Conservation (phyloP, 305 asterid species). For the Stenogyne calaminthoides region DNA sequence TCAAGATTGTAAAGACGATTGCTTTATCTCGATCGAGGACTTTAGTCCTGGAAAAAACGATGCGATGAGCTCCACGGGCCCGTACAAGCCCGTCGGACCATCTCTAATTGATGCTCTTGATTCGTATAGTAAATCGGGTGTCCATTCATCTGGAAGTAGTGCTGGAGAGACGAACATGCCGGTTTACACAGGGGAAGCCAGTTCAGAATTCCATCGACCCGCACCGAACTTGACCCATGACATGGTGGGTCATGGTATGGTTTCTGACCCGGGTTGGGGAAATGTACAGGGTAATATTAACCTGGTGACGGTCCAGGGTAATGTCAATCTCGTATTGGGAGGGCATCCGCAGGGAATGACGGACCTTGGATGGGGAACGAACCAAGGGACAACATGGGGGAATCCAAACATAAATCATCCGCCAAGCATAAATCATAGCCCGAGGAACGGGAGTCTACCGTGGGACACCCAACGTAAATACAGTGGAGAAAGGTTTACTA, state of each 20-base stretch:
- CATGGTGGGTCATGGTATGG: constrained; percentile 26
- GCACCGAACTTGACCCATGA: constrained; percentile 43
- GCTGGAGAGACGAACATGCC: constrained; percentile 59
- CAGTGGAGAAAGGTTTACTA: constrained; percentile 55
- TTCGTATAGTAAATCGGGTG: constrained; percentile 40
- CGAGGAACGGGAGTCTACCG: constrained; percentile 44
- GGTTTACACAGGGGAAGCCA: constrained; percentile 38
- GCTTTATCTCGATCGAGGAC: constrained; percentile 77
- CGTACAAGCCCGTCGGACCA: constrained; percentile 38
- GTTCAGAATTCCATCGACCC: constrained; percentile 51
- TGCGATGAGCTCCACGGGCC: constrained; percentile 63
- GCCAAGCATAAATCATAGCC: constrained; percentile 46
- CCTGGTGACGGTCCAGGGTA: constrained; percentile 59
- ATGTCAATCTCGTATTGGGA: constrained; percentile 56
- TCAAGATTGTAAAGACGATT: constrained; percentile 68
- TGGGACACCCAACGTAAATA: constrained; percentile 74
- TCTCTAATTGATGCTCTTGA: constrained; percentile 42
- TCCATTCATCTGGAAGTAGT: constrained; percentile 55
- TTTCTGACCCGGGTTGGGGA: constrained; percentile 49
- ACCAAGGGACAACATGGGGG: constrained; percentile 48
- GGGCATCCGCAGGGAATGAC: constrained; percentile 51
- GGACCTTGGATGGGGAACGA: constrained; percentile 49
- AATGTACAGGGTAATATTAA: constrained; percentile 54
- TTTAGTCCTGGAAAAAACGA: constrained; percentile 67
- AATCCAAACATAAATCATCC: constrained; percentile 41